Conservation (phyloP, 169 alveolate genomes). For the Cryptosporidium meleagridis region DNA sequence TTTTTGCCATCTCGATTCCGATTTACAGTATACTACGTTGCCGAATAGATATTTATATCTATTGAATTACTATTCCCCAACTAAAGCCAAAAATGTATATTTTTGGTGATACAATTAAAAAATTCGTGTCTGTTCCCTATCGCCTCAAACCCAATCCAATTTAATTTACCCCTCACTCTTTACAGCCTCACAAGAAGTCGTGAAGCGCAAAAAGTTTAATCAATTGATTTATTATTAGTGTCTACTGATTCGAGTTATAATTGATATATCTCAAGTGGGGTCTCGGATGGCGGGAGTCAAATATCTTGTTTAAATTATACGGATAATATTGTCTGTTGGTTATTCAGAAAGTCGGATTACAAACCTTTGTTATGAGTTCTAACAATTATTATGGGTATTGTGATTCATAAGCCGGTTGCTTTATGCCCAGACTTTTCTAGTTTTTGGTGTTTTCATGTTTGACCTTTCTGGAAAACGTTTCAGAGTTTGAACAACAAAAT, state of each 20-base stretch:
- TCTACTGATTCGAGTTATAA: constrained; percentile 76
- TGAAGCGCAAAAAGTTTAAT: constrained; percentile 59
- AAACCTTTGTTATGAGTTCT: not conserved
- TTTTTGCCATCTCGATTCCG: constrained; percentile 46
- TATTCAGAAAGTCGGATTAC: not conserved
- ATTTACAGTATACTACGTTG: not conserved
- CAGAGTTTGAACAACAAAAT: too few relatives aligned
- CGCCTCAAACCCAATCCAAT: not conserved
- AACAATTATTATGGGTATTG: not conserved
- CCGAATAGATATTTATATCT: constrained; percentile 21
- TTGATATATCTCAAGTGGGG: constrained; percentile 22
- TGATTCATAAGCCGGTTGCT: not conserved
- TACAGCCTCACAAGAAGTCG: constrained; percentile 49
- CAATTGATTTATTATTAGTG: constrained; percentile 69
- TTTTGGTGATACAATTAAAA: constrained; percentile 40
- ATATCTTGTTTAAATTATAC: not conserved
- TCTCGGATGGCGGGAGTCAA: constrained; percentile 9
- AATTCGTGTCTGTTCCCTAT: constrained; percentile 8
- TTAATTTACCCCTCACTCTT: constrained; percentile 62
- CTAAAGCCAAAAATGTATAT: constrained; percentile 31
- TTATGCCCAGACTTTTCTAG: too few relatives aligned
- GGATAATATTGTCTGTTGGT: not conserved
- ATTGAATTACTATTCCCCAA: constrained; percentile 11
- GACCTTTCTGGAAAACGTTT: not conserved
- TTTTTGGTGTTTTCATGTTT: too few relatives aligned